Percentiles rank a stretch among this genome's conserved stretches.
Evolutionary conservation across 805 yeast genomes (phyloP).

Genomic region (Hemisphaericaspora nanyangensis): DNA sequence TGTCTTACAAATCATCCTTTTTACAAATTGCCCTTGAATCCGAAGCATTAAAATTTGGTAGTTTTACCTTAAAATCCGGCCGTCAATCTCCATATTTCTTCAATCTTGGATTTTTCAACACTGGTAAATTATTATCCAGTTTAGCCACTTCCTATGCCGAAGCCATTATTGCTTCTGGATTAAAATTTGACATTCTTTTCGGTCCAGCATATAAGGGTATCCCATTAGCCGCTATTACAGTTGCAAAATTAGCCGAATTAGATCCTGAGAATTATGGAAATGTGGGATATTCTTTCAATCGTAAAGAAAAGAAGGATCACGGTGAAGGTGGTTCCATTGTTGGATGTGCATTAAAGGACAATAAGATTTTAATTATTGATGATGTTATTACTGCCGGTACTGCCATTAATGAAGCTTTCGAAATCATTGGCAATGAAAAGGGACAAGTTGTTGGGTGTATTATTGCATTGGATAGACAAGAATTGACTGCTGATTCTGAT

Average conservation of each 20-base stretch:
- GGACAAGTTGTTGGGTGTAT: conserved; percentile 81
- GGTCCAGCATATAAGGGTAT: conserved; percentile 99
- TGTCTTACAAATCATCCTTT: conserved; percentile 56
- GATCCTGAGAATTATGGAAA: conserved; percentile 73
- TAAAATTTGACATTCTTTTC: conserved; percentile 85
- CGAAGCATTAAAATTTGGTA: conserved; percentile 82
- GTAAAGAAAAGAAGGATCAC: conserved; percentile 95
- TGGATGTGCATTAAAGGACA: conserved; percentile 70
- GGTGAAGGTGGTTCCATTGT: conserved; percentile 98
- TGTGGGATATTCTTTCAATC: conserved; percentile 87
- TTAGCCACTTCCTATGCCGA: conserved; percentile 87
- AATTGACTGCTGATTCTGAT: conserved; percentile 65
- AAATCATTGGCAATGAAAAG: conserved; percentile 61
- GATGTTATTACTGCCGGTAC: conserved; percentile 99
- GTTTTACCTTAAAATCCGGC: conserved; percentile 87
- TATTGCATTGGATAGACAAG: conserved; percentile 94
- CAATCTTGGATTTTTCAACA: conserved; percentile 85
- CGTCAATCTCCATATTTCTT: conserved; percentile 94
- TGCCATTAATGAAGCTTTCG: conserved; percentile 91
- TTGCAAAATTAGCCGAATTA: conserved; percentile 86
- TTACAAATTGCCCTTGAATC: conserved; percentile 79
- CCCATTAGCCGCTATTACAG: conserved; percentile 90
- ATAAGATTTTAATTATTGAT: conserved; percentile 81
- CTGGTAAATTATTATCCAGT: conserved; percentile 73
- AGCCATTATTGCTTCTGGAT: conserved; percentile 74